Base-by-base conservation (phyloP, 2,329 filamentous ascomycete species). In the Pleoardoris graminearum region DNA sequence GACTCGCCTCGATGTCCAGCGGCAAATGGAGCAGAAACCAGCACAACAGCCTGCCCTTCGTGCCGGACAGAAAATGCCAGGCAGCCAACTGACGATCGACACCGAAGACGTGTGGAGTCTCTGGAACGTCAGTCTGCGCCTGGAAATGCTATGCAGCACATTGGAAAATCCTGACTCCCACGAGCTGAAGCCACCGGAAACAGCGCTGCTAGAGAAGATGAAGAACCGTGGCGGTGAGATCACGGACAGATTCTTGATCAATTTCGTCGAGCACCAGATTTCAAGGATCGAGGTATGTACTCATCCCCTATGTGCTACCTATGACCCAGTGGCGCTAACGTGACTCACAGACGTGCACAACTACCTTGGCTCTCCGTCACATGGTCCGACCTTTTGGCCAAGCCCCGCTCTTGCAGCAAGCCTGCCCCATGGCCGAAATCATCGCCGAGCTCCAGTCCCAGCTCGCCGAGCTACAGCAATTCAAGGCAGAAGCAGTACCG, bases 181-280 rank as follows among this genome's bases (percentile, higher is more conserved):
- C 1, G 81, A 82, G 7, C 76, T 96, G 57, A 88, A 90, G 68
- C 82, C 89, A 50, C 91, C 92, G 0, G 91, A 96, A 75, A 90
- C 89, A 30, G 88, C 90, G 60, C 76, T 97, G 50, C 77, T 97
- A 60, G 91, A 96, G 67, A 79, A 82, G 58, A 85, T 88, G 76
- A 87, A 85, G 72, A 79, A 80, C 52, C 77, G 86, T 36, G 90
- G 89, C 45, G 91, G 90, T 10, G 91, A 97, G 70, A 84, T 97
- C 48, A 91, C 92, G 23, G 94, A 97, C 78, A 81, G 85, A 48
- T 93, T 96, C 74, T 78, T 97, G 74, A 76, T 96, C 50, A 91
- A 90, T 67, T 91, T 99, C 67, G 83, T 97, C 72, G 92, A 96
- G 71, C 92, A 97, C 70, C 91, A 97, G 80, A 89, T 99, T 62